Evolutionary conservation across 441 rosid genomes (phyloP), one percentile per base, ranked within the genome.

Genomic region (Geranium incanum): DNA sequence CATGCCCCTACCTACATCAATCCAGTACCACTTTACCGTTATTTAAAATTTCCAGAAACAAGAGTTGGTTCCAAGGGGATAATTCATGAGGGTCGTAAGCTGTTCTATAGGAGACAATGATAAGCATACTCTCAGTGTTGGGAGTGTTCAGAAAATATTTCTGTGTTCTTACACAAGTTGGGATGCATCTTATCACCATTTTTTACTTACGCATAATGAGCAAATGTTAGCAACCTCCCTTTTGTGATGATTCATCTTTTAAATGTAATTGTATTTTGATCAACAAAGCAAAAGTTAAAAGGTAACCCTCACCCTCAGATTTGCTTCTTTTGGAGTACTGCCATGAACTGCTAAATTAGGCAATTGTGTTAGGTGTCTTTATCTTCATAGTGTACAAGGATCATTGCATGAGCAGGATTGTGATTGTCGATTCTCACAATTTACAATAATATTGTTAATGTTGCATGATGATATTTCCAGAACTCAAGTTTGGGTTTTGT

Each of bases 401-500:
- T 2, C 33, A 2, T 28, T 28, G 33, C 33, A 28, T 28, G 33
- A 39, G 6, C 8, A 39, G 43, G 8, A 39, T 28, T 28, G 33
- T 28, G 43, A 39, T 4, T 39, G 43, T 39, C 0, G 0, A 39
- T 5, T 7, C 6, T 39, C 6, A 7, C 8, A 7, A 39, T 39
- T 4, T 39, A 39, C 43, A 39, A 39, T 39, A 7, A 7, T 39
- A 39, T 39, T 39, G 43, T 39, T 39, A 39, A 39, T 39, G 8
- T 39, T 39, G 8, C 6, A 4, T 39, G 43, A 39, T 39, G 43
- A 39, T 39, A 43, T 3, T n/a, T 11, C n/a, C 18, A 57, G 16
- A 39, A 68, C 59, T 67, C 52, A 45, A 7, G 52, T 16, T 13
- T 38, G 16, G 65, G 38, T 76, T 19, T 38, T 77, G n/a, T 72